A percentile compares a stretch with the other conserved stretches of the same genome.
phyloP scores from a whole-genome alignment of 257 asterid species.

The Echium plantagineum region DNA sequence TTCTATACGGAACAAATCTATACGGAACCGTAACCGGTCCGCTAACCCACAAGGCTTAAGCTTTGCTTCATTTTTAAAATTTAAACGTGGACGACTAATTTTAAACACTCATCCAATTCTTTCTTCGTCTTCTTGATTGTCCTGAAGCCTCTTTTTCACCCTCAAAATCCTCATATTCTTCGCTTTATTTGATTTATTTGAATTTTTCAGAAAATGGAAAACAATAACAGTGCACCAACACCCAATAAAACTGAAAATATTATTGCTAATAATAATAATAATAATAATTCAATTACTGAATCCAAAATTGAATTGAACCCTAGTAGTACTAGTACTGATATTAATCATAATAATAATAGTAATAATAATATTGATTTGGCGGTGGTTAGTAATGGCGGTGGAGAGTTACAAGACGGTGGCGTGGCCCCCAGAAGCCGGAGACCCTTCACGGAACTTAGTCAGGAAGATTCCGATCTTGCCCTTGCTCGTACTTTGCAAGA shows the following conservation, averaged over 20 bases:
- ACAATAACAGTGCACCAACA: background rate
- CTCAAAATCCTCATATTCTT: background rate
- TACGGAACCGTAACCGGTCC: too few species aligned
- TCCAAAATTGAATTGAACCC: background rate
- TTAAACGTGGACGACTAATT: too few species aligned
- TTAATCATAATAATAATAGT: too few species aligned
- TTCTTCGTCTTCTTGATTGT: background rate
- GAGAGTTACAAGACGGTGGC: too few species aligned
- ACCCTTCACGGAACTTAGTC: slow-evolving; percentile 83
- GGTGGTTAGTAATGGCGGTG: too few species aligned
- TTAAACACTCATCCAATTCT: too few species aligned
- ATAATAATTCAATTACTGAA: background rate
- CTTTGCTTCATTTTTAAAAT: too few species aligned
- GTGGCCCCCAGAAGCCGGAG: slow-evolving; percentile 38
- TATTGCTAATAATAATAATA: too few species aligned
- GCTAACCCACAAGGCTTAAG: too few species aligned
- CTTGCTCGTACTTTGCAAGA: slow-evolving; percentile 94
- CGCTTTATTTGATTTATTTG: too few species aligned
- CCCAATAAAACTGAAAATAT: background rate
- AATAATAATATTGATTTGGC: too few species aligned
- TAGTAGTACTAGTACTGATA: background rate
- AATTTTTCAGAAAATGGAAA: background rate
- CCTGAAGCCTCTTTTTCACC: background rate
- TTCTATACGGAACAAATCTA: too few species aligned
- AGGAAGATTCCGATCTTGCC: slow-evolving; percentile 88